phyloP scores from a whole-genome alignment of 176 grass and related monocot species.

The Cymbopogon citratus region DNA sequence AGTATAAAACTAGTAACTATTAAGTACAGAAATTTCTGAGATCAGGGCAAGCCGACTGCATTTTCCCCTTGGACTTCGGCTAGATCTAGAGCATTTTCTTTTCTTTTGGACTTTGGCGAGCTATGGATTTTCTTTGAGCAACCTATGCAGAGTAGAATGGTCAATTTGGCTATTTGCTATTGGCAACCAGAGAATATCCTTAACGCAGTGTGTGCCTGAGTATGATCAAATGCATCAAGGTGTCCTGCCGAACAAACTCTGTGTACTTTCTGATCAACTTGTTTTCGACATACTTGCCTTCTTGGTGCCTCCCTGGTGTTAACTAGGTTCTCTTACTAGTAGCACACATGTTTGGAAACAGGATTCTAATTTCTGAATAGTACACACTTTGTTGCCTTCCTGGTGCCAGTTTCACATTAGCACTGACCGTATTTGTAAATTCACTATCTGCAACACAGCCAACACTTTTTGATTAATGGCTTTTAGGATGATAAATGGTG shows the following conservation, averaged over 20 bases:
- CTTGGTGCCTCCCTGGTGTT: no score
- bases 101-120: background rate
- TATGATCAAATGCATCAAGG: background rate
- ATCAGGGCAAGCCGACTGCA: no score
- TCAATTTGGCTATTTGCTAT: background rate
- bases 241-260: no score
- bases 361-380: background rate
- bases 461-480: background rate
- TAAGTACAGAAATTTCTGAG: background rate
- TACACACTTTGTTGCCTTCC: background rate
- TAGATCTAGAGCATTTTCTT: background rate
- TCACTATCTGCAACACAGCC: no score
- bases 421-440: background rate
- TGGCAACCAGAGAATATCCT: background rate
- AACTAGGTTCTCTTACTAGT: background rate
- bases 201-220: background rate
- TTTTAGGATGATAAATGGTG: background rate
- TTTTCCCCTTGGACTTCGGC: background rate
- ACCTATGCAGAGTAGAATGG: background rate
- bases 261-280: background rate
- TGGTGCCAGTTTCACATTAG: background rate
- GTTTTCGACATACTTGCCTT: background rate
- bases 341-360: background rate
- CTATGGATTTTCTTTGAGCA: background rate
- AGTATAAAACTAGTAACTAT: background rate